Conservation (phyloP, 2,329 filamentous ascomycete genomes). For the Aureobasidium uvarum region DNA sequence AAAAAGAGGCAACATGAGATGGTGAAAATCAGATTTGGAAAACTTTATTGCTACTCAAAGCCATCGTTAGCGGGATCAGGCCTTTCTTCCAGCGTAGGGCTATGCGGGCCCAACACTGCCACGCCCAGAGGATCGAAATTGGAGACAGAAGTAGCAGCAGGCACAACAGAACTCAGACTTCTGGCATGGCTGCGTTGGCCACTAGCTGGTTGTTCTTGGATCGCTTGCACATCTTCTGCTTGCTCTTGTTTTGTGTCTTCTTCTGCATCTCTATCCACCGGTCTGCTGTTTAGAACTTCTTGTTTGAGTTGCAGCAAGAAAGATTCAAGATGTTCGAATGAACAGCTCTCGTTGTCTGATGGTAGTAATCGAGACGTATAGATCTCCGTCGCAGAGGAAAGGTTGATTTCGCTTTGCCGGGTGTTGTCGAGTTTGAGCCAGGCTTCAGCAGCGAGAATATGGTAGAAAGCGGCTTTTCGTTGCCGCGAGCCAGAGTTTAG, state of each 20-base stretch:
- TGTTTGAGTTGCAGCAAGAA: constrained; percentile 69
- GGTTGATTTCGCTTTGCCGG: constrained; percentile 72
- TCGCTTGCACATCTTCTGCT: constrained; percentile 35
- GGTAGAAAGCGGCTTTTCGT: constrained; percentile 89
- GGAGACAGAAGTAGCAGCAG: neutral
- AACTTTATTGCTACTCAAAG: constrained; percentile 8
- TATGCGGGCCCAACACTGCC: constrained; percentile 28
- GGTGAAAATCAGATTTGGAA: too few species aligned
- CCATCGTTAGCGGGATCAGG: constrained; percentile 23
- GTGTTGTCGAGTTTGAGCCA: constrained; percentile 79
- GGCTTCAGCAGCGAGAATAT: constrained; percentile 73
- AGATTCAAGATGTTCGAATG: constrained; percentile 53
- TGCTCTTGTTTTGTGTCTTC: constrained; percentile 44
- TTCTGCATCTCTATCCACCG: constrained; percentile 37
- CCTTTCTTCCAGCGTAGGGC: constrained; percentile 4
- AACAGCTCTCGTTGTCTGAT: constrained; percentile 13
- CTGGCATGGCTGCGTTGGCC: constrained; percentile 42
- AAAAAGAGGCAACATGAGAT: neutral
- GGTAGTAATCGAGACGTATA: constrained; percentile 46
- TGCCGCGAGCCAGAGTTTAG: constrained; percentile 68
- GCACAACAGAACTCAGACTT: constrained; percentile 41
- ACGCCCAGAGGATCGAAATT: constrained; percentile 38
- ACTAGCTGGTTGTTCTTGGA: constrained; percentile 35
- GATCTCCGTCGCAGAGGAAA: constrained; percentile 64
- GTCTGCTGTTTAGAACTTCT: constrained; percentile 52